phyloP scores from a whole-genome alignment of 1,139 yeast genomes.

The Magnusiomyces tetraspermus region DNA sequence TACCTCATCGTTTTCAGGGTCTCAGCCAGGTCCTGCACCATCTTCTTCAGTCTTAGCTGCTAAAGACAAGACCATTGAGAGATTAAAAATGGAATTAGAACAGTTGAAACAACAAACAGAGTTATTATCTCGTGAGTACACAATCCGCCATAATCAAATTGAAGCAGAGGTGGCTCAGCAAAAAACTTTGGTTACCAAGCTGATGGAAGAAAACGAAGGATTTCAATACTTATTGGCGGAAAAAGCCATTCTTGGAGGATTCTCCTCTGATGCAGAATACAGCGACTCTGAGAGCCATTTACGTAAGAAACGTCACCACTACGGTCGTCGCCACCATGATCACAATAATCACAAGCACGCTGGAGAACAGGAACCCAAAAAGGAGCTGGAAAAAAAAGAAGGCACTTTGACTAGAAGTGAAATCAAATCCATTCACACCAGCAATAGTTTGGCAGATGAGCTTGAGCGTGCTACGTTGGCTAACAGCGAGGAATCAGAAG shows the following conservation, averaged over 20 bases:
- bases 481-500: not conserved
- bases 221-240: slow-evolving; percentile 31
- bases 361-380: not conserved
- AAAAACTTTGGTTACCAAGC: slow-evolving; percentile 23
- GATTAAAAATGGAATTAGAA: slow-evolving; percentile 21
- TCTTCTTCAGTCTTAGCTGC: slow-evolving; percentile 2
- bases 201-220: slow-evolving; percentile 31
- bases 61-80: slow-evolving; percentile 15
- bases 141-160: slow-evolving; percentile 24
- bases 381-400: not conserved
- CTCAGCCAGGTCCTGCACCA: not conserved
- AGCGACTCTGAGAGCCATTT: not conserved
- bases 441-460: slow-evolving; percentile 4
- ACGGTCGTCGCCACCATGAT: not conserved
- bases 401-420: not conserved
- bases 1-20: not conserved
- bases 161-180: slow-evolving; percentile 25
- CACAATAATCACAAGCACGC: not conserved
- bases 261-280: slow-evolving; percentile 5
- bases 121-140: slow-evolving; percentile 27
- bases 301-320: not conserved
- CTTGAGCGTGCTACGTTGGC: not conserved
- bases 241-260: slow-evolving; percentile 27
- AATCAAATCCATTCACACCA: not conserved
- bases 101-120: slow-evolving; percentile 26